Conservation (phyloP, 352 stramenopile genomes). For the Phytophthora podocarpi region DNA sequence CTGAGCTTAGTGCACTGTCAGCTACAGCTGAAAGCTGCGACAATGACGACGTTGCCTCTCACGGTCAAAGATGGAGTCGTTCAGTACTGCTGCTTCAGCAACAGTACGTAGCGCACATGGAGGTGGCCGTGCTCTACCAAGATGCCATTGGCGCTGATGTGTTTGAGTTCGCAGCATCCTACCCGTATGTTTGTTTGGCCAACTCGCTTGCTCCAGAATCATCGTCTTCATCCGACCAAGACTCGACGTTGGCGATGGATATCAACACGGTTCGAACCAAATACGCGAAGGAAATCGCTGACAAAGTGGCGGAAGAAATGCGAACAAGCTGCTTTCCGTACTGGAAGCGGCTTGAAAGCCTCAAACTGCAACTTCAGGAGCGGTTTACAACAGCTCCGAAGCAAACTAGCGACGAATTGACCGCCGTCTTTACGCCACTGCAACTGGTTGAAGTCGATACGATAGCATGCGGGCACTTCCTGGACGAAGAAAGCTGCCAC, state of each 20-base stretch:
- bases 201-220: constrained; percentile 7
- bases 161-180: constrained; percentile 53
- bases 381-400: constrained; percentile 17
- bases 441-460: constrained; percentile 13
- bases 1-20: constrained; percentile 15
- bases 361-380: constrained; percentile 44
- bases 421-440: constrained; percentile 4
- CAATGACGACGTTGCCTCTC: background rate
- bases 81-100: constrained; percentile 36
- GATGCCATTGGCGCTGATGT: constrained; percentile 46
- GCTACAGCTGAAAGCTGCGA: background rate
- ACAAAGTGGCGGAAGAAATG: constrained; percentile 58
- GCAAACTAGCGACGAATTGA: constrained; percentile 6
- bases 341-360: constrained; percentile 41
- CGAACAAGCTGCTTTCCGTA: constrained; percentile 46
- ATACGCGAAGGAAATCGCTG: constrained; percentile 51
- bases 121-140: constrained; percentile 36
- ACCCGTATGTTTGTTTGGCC: constrained; percentile 46
- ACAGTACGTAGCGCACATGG: constrained; percentile 34
- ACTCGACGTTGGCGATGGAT: constrained; percentile 21
- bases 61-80: constrained; percentile 14
- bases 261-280: constrained; percentile 40
- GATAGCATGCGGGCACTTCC: constrained; percentile 9
- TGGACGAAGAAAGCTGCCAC: constrained; percentile 13
- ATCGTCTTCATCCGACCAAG: constrained; percentile 2